Conservation (phyloP, 306 rosid species). For the Styphnolobium japonicum region DNA sequence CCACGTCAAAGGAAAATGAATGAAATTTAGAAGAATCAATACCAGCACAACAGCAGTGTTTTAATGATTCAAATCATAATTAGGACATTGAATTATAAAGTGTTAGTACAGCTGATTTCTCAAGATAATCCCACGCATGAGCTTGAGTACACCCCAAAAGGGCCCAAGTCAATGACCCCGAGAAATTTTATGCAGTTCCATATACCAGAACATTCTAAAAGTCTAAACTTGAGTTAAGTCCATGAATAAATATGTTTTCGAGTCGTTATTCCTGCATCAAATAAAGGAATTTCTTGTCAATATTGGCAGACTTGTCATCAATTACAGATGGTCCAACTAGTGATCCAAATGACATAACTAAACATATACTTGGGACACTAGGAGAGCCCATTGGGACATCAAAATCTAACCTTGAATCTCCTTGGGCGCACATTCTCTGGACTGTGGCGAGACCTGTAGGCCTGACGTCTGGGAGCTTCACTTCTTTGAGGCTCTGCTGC, state of each 20-base stretch:
- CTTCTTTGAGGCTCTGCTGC: slow-evolving; percentile 49
- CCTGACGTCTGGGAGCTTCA: slow-evolving; percentile 69
- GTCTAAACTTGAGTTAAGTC: slow-evolving; percentile 25
- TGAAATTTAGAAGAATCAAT: background rate
- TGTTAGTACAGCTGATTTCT: background rate
- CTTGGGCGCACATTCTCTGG: slow-evolving; percentile 63
- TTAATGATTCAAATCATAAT: background rate
- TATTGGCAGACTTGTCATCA: background rate
- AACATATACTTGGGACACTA: background rate
- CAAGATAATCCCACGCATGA: background rate
- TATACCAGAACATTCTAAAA: background rate
- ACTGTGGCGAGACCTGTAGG: slow-evolving; percentile 45
- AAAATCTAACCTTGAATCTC: slow-evolving; percentile 77
- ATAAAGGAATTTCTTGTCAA: slow-evolving; percentile 30
- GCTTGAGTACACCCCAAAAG: background rate
- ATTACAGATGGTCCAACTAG: background rate
- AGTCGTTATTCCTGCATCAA: slow-evolving; percentile 53
- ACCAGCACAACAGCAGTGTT: background rate
- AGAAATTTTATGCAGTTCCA: background rate
- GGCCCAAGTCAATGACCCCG: background rate
- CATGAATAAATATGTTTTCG: background rate
- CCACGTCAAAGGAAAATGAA: background rate
- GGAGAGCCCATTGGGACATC: background rate
- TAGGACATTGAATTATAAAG: background rate
- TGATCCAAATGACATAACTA: background rate